Evolutionary conservation across 306 rosid genomes (phyloP), one percentile per base, ranked within the genome.

Genomic region (Cyclanthera cordifolia): DNA sequence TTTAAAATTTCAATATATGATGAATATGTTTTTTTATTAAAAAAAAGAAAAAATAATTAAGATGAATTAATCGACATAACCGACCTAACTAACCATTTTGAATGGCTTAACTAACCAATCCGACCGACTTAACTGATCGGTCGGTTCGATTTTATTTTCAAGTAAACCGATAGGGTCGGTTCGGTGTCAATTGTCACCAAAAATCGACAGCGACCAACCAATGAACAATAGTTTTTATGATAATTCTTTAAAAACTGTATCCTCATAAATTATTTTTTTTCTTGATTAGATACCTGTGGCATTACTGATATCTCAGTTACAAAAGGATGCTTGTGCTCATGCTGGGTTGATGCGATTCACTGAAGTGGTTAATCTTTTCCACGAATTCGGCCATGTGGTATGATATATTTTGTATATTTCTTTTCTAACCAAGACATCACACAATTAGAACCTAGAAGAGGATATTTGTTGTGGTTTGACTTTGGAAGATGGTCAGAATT

Each of bases 311-410:
- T 80, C 88, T 77, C 95, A 93, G 75, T 76, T 75, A 73, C 88
- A 75, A 65, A 93, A 86, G 78, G 95, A 82, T 69, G 80, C 57
- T 60, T 73, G 71, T 43, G 74, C 82, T 79, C 79, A 74, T 37
- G 76, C 94, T 77, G 90, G 83, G 76, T 81, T 93, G 74, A 80
- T 93, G 77, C 83, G 86, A 69, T 93, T 93, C 83, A 82, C 99
- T 43, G 96, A 93, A 83, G 94, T 93, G 81, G 94, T 88, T 73
- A 77, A 86, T 78, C 86, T 93, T 77, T 85, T 93, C 85, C 95
- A 90, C 24, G 96, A 93, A 85, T 85, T 93, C 77, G 99, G 99
- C 78, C 99, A 93, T 64, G 87, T 93, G 99, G 99, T 93, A 90
- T 69, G 90, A 72, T 73, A 72, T 70, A 74, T 87, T 70, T 78